Conservation (phyloP, 306 rosid genomes). For the Trifolium subterraneum region DNA sequence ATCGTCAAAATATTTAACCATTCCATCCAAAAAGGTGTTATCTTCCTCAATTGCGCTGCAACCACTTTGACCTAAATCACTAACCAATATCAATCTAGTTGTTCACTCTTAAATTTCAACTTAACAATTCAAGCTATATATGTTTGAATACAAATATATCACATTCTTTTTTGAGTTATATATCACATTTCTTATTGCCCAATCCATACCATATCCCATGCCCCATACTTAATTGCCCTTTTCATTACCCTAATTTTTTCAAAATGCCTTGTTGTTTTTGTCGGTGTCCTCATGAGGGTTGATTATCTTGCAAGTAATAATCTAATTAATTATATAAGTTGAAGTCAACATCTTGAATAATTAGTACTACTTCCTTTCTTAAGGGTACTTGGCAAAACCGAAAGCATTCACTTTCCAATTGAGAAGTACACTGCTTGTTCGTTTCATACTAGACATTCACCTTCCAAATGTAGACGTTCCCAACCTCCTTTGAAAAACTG, state of each 20-base stretch:
- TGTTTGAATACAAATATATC: too few species aligned
- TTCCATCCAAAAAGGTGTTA: too few species aligned
- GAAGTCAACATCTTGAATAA: slow-evolving; percentile 3
- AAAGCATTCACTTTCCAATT: neutral
- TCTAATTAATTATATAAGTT: neutral
- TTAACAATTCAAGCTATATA: too few species aligned
- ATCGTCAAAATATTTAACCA: too few species aligned
- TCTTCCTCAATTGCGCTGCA: too few species aligned
- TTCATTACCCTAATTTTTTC: slow-evolving; percentile 14
- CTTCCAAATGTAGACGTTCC: slow-evolving; percentile 15
- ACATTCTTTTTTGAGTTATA: too few species aligned
- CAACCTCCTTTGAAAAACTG: neutral
- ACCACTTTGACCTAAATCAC: too few species aligned
- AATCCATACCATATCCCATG: slow-evolving; percentile 2
- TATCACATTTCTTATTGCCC: neutral
- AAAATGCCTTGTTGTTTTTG: neutral
- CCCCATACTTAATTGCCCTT: neutral
- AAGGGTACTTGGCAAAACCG: neutral
- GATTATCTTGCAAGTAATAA: slow-evolving; percentile 27
- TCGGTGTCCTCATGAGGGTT: slow-evolving; percentile 31
- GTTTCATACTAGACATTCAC: slow-evolving; percentile 20
- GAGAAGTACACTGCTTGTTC: too few species aligned
- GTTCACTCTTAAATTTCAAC: too few species aligned
- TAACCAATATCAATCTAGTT: too few species aligned
- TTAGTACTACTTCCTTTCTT: slow-evolving; percentile 9